Evolutionary conservation across 768 basidiomycete genomes (phyloP), one percentile per base, ranked within the genome.

Genomic region (Leccinum olivaceopallidum): DNA sequence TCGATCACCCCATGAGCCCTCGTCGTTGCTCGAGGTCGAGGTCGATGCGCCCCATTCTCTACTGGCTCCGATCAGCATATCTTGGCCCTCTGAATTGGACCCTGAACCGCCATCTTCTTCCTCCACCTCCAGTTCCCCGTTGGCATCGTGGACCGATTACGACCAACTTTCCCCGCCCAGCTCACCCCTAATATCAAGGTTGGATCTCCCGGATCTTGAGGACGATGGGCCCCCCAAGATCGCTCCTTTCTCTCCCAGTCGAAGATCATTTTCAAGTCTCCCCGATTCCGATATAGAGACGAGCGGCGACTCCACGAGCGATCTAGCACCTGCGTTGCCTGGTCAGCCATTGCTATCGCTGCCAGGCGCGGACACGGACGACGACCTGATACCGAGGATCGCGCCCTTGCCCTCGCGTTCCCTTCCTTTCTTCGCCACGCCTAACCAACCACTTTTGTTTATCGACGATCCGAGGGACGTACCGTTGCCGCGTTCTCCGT

Each of bases 311-410:
- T 54, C 59, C 50, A 48, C 61, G 26, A 32, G 55, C 24, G 68
- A 72, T 20, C 50, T 65, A 37, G 55, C 52, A 16, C 55, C 64
- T 57, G n/a, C 55, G 7, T 60, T 63, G 37, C 61, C 73, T n/a
- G 52, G 68, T 9, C 66, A 65, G 55, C 63, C 64, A 5, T 60
- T 80, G 14, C 56, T 79, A 26, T 76, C 78, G 2, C 73, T 80
- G 12, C 80, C 79, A 1, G 79, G 79, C 6, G 80, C 72, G 24
- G 79, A 79, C n/a, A 73, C 71, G 6, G 80, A 80, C 59, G 73
- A 81, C 26, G 69, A 73, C 32, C 73, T 82, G 14, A 68, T 81
- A 57, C 80, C 79, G 3, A 65, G 61, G 60, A 53, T 56, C 36
- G 13, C 56, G 18, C 5, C 36, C 5, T 49, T 60, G 37, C 42